Evolutionary conservation across 192 early-diverging fungal genomes (phyloP).

Genomic region (Backusella tuberculispora): DNA sequence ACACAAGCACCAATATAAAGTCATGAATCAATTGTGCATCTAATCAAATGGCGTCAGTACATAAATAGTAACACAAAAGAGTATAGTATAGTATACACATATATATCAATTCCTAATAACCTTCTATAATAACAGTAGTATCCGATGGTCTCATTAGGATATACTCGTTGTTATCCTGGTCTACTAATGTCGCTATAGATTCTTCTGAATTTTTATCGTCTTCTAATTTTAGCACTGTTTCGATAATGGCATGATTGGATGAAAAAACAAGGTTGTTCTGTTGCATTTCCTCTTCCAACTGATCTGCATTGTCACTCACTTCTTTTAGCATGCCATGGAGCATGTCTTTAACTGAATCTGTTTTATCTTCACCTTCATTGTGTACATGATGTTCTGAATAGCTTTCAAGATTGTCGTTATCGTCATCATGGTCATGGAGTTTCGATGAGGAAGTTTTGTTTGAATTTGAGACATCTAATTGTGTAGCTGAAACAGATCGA

Average conservation of each 20-base stretch:
- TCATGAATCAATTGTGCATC: constrained; percentile 49
- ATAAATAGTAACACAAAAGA: not conserved
- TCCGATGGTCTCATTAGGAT: constrained; percentile 49
- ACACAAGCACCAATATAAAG: constrained; percentile 47
- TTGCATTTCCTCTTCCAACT: constrained; percentile 46
- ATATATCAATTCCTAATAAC: constrained; percentile 20
- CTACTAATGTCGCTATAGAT: constrained; percentile 47
- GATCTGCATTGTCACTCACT: constrained; percentile 47
- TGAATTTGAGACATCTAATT: constrained; percentile 8
- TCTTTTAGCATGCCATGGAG: constrained; percentile 45
- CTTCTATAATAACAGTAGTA: constrained; percentile 52
- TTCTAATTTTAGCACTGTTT: constrained; percentile 49
- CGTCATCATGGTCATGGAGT: not conserved
- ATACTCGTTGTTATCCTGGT: constrained; percentile 61
- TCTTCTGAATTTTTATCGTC: constrained; percentile 25
- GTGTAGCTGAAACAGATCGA: constrained; percentile 7
- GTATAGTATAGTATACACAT: no score
- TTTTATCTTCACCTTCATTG: constrained; percentile 5
- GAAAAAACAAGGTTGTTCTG: constrained; percentile 36
- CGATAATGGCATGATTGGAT: constrained; percentile 31
- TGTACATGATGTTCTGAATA: constrained; percentile 26
- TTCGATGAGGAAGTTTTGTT: not conserved
- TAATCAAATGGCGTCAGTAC: constrained; percentile 17
- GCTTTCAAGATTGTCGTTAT: not conserved
- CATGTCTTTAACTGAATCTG: constrained; percentile 34